Base-by-base conservation (phyloP, 129 eudicot species). In the Tanacetum coccineum region DNA sequence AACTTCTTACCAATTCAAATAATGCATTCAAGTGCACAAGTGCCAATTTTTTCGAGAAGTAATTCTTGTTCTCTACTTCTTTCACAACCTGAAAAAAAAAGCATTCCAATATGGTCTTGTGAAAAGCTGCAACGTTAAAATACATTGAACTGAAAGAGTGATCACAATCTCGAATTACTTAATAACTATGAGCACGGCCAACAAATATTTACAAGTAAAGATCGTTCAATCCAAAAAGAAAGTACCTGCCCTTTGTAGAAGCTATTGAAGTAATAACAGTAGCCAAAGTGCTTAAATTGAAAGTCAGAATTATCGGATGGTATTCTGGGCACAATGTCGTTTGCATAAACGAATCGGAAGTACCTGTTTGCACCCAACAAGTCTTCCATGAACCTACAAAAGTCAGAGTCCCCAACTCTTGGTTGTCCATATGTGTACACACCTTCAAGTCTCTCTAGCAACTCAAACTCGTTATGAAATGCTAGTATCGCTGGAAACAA, bases 371-470 rank as follows among this genome's bases (percentile, higher is more conserved):
- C 70, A 14, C n/a, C 26, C 13, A 87, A 71, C 6, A 47, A 13
- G 0, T 17, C 51, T 36, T 66, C 42, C 87, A 87, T 77, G 54
- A 13, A 73, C 9, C 21, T 36, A 39, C 85, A 70, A 15, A 83
- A 84, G 4, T 64, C 12, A 0, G 44, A 14, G 25, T 87, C 80
- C 25, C 95, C 95, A 44, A 83, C 89, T n/a, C 87, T 68, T 0
- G 95, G 89, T 48, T 87, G 95, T 46, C 89, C 89, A 59, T 73
- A 87, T 4, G 95, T 87, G 59, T 87, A 87, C 7, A 87, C 74
- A 48, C 83, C 87, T n/a, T 59, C 85, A n/a, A 87, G 63, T 22
- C 79, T 76, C 13, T 81, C 72, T 48, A 87, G 20, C 58, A 87
- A 39, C 50, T 39, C 36, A 0, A 17, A 13, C 70, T 87, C 87